Evolutionary conservation across 2,329 filamentous ascomycete species (phyloP).

Genomic region (Malbranchea cinnamomea): DNA sequence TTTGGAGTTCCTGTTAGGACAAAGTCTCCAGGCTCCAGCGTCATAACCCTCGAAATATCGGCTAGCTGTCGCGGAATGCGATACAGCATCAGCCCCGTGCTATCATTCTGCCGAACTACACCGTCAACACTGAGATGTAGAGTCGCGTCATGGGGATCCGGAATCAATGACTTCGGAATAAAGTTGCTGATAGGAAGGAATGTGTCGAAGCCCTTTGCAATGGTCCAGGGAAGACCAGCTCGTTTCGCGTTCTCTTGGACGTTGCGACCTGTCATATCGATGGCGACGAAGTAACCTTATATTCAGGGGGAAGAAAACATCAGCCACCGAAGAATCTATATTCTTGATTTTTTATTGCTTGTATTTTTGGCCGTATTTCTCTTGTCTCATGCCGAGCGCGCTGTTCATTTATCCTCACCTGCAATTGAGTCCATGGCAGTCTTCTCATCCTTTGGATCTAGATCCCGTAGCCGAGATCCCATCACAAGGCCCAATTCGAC

Average conservation of each 20-base stretch:
- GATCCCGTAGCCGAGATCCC: slow-evolving; percentile 62
- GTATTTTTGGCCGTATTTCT: not conserved
- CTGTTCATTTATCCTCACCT: slow-evolving; percentile 31
- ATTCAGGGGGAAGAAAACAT: slow-evolving; percentile 1
- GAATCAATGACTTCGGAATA: slow-evolving; percentile 65
- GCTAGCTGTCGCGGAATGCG: slow-evolving; percentile 72
- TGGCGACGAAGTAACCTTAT: slow-evolving; percentile 70
- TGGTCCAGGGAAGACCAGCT: slow-evolving; percentile 90
- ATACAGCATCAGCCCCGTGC: slow-evolving; percentile 89
- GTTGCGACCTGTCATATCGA: slow-evolving; percentile 96
- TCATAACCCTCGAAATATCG: slow-evolving; percentile 92
- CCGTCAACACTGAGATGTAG: slow-evolving; percentile 76
- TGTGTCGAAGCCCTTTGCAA: slow-evolving; percentile 95
- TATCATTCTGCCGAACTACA: slow-evolving; percentile 65
- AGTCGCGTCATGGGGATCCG: slow-evolving; percentile 77
- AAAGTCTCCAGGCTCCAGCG: slow-evolving; percentile 78
- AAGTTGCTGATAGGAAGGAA: slow-evolving; percentile 77
- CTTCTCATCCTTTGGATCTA: slow-evolving; percentile 57
- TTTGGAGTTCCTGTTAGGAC: slow-evolving; percentile 95
- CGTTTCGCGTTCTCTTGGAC: slow-evolving; percentile 93
- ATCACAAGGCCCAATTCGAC: slow-evolving; percentile 86
- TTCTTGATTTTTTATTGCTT: slow-evolving; percentile 6
- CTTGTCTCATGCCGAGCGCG: too few relatives aligned
- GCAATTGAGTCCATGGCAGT: slow-evolving; percentile 71
- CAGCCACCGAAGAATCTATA: not conserved